A percentile compares a stretch with the other conserved stretches of the same genome.
phyloP scores from a whole-genome alignment of 2,329 filamentous ascomycete genomes.

The Penicillium polonicum region DNA sequence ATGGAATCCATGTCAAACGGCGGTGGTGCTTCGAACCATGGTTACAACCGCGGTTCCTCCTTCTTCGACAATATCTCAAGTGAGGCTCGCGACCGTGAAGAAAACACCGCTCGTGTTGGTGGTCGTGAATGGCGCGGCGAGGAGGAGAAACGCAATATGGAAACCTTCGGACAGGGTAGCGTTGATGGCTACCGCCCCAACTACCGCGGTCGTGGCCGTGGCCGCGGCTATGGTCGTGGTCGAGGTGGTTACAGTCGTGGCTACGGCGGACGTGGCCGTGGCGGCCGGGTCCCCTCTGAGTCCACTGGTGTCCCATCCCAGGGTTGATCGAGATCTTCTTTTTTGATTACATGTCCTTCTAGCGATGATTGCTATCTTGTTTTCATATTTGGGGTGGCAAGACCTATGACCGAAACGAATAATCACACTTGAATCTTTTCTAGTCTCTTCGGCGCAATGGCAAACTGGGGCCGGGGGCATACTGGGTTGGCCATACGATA shows the following conservation, averaged over 20 bases:
- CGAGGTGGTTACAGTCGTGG: constrained; percentile 51
- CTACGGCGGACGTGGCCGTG: constrained; percentile 37
- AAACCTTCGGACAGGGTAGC: constrained; percentile 95
- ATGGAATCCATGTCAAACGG: constrained; percentile 40
- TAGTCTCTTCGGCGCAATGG: constrained; percentile 28
- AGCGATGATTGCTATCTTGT: constrained; percentile 22
- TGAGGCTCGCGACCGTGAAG: constrained; percentile 83
- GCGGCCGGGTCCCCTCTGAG: constrained; percentile 41
- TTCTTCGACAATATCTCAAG: constrained; percentile 99
- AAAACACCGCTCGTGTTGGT: constrained; percentile 65
- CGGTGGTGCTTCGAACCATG: constrained; percentile 40
- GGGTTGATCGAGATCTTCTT: constrained; percentile 24
- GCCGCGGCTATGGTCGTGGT: constrained; percentile 51
- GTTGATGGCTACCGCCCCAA: constrained; percentile 85
- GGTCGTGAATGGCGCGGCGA: constrained; percentile 87
- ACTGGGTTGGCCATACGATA: constrained; percentile 25
- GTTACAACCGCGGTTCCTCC: constrained; percentile 83
- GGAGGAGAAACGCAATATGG: constrained; percentile 92
- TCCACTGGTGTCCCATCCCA: constrained; percentile 41
- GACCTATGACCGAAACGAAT: constrained; percentile 28
- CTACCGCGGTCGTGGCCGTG: constrained; percentile 62
- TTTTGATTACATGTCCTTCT: constrained; percentile 16
- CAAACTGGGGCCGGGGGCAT: constrained; percentile 24
- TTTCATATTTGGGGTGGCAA: constrained; percentile 24
- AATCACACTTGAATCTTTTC: constrained; percentile 22